Evolutionary conservation across 768 basidiomycete genomes (phyloP).

Genomic region (Lactifluus pinguis): DNA sequence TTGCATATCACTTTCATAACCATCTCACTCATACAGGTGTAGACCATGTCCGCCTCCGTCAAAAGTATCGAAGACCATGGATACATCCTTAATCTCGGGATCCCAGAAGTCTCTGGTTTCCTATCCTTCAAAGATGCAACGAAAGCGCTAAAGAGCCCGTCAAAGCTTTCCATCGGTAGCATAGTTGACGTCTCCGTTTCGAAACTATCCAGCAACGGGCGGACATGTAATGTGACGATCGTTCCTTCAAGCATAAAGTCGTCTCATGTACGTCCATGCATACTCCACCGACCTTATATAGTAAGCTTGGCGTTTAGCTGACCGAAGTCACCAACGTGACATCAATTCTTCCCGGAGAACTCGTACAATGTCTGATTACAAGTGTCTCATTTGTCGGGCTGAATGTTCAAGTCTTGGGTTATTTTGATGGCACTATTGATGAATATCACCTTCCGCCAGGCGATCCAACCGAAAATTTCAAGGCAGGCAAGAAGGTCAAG

Average conservation of each 20-base stretch:
- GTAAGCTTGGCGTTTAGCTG: slow-evolving; percentile 34
- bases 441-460: slow-evolving; percentile 58
- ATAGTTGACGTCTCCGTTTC: slow-evolving; percentile 59
- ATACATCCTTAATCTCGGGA: slow-evolving; percentile 79
- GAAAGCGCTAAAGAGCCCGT: slow-evolving; percentile 28
- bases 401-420: slow-evolving; percentile 83
- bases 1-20: slow-evolving; percentile 1
- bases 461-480: slow-evolving; percentile 36
- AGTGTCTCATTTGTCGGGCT: slow-evolving; percentile 64
- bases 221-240: slow-evolving; percentile 63
- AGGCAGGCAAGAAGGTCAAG: slow-evolving; percentile 69
- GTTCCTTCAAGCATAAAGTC: slow-evolving; percentile 41
- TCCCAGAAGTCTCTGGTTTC: slow-evolving; percentile 76
- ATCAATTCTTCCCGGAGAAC: slow-evolving; percentile 78
- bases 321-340: slow-evolving; percentile 70
- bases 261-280: slow-evolving; percentile 41
- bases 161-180: slow-evolving; percentile 50
- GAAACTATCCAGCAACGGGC: slow-evolving; percentile 64
- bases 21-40: slow-evolving; percentile 2
- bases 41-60: slow-evolving; percentile 72
- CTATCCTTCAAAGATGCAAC: slow-evolving; percentile 66
- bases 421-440: slow-evolving; percentile 87
- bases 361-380: slow-evolving; percentile 79
- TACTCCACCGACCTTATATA: not conserved
- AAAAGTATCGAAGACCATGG: slow-evolving; percentile 92